Percentiles rank a stretch among this genome's conserved stretches.
phyloP scores from a whole-genome alignment of 495 filamentous ascomycete species.

The Annulohypoxylon moriforme region DNA sequence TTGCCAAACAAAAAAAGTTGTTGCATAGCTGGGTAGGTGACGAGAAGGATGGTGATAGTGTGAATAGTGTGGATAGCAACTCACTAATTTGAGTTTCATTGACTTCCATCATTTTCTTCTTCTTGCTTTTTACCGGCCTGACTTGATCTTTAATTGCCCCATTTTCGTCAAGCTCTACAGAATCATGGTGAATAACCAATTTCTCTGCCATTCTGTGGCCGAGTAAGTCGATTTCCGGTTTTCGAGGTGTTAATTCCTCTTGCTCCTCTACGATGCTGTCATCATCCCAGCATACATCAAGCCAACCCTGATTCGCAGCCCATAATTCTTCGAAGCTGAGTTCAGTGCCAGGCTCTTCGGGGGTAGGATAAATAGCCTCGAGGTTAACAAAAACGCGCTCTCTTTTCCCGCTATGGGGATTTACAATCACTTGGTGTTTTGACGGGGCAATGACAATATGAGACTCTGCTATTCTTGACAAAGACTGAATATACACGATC shows the following conservation, averaged over 20 bases:
- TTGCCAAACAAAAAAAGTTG: neutral
- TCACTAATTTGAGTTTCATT: slow-evolving; percentile 88
- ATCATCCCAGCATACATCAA: slow-evolving; percentile 75
- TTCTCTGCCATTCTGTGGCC: slow-evolving; percentile 51
- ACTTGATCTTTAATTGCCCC: slow-evolving; percentile 54
- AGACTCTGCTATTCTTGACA: slow-evolving; percentile 62
- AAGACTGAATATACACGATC: slow-evolving; percentile 61
- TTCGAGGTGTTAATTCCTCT: slow-evolving; percentile 41
- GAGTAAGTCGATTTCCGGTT: slow-evolving; percentile 42
- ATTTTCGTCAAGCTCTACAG: slow-evolving; percentile 63
- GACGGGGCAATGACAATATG: slow-evolving; percentile 61
- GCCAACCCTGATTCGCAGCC: slow-evolving; percentile 82
- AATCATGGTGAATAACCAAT: slow-evolving; percentile 59
- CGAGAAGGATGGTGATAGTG: neutral
- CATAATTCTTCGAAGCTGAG: slow-evolving; percentile 91
- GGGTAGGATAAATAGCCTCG: slow-evolving; percentile 82
- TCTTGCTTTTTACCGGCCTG: slow-evolving; percentile 56
- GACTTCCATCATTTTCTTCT: slow-evolving; percentile 80
- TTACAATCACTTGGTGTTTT: slow-evolving; percentile 77
- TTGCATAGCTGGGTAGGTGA: neutral
- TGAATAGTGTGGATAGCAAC: slow-evolving; percentile 39
- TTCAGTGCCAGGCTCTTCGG: slow-evolving; percentile 73
- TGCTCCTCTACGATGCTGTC: slow-evolving; percentile 47
- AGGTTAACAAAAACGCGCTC: slow-evolving; percentile 91
- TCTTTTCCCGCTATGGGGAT: slow-evolving; percentile 78